A percentile compares a stretch with the other conserved stretches of the same genome.
These are phyloP conservation scores for Umbelopsis ramanniana DNA, from an alignment of 192 early-diverging fungal genomes.

Conservation along the genomic window DNA sequence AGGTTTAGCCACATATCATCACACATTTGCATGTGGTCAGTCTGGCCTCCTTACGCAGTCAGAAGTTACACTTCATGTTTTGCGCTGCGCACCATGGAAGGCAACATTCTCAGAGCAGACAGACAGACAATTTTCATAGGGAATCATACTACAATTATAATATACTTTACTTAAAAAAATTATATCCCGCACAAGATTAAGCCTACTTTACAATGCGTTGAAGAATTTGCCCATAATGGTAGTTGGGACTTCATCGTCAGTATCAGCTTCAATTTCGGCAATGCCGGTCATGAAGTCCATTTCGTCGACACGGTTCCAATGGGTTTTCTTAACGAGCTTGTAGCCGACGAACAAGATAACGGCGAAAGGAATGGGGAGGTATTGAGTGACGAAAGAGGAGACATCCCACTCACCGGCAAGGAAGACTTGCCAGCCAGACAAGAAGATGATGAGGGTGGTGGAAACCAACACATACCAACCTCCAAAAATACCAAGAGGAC, in stretches of 20 bases:
- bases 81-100: no score
- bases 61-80: no score
- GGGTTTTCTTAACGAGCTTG: constrained; percentile 57
- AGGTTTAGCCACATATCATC: no score
- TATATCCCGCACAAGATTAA: constrained; percentile 11
- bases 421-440: constrained; percentile 58
- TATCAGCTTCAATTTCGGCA: constrained; percentile 26
- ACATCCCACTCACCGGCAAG: constrained; percentile 47
- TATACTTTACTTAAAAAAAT: constrained; percentile 17
- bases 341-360: constrained; percentile 59
- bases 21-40: no score
- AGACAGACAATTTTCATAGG: neutral
- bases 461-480: constrained; percentile 60
- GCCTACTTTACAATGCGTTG: constrained; percentile 24
- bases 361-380: constrained; percentile 61
- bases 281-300: constrained; percentile 50
- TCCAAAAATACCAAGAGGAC: constrained; percentile 67
- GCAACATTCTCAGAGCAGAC: no score
- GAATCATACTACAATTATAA: constrained; percentile 1
- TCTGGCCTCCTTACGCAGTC: no score
- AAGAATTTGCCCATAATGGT: constrained; percentile 28
- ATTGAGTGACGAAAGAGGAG: constrained; percentile 57
- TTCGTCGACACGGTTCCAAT: constrained; percentile 37
- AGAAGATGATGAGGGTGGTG: constrained; percentile 56
- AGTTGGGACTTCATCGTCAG: constrained; percentile 11